phyloP scores from a whole-genome alignment of 108 stramenopile genomes.

The Mediolabrus comicus region DNA sequence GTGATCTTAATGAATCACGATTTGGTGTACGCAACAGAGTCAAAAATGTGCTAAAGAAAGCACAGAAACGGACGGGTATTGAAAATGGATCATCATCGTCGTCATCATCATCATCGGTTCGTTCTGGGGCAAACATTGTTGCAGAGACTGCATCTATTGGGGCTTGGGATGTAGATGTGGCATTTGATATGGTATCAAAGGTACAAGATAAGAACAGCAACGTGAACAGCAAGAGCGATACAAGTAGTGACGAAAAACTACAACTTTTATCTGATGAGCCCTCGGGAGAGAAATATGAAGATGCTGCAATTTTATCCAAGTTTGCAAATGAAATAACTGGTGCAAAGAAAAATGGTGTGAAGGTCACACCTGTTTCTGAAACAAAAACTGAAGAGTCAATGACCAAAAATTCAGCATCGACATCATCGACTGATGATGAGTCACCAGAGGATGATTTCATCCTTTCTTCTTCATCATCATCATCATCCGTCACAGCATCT shows the following conservation, averaged over 20 bases:
- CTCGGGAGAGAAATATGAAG: conserved; percentile 7
- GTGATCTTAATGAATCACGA: conserved; percentile 34
- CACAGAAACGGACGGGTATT: conserved; percentile 76
- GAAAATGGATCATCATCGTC: conserved; percentile 39
- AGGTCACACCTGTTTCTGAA: background rate
- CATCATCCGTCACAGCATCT: background rate
- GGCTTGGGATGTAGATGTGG: conserved; percentile 46
- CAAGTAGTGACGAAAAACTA: too few relatives aligned
- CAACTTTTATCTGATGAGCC: background rate
- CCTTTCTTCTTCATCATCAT: background rate
- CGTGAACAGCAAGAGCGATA: background rate
- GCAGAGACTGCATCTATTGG: conserved; percentile 69
- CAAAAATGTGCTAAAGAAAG: conserved; percentile 65
- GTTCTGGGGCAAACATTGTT: conserved; percentile 36
- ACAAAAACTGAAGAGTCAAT: background rate
- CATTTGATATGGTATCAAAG: conserved; percentile 10
- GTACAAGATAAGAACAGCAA: background rate
- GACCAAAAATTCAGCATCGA: background rate
- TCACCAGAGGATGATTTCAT: conserved; percentile 22
- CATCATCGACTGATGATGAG: conserved; percentile 14
- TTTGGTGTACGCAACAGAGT: conserved; percentile 73
- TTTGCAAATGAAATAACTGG: conserved; percentile 1
- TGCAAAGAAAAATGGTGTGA: conserved; percentile 1
- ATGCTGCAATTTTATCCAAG: conserved; percentile 16
- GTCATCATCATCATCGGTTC: conserved; percentile 4